Evolutionary conservation across 2,329 filamentous ascomycete genomes (phyloP), one percentile per base, ranked within the genome.

Genomic region (Albophoma yamanashiensis): DNA sequence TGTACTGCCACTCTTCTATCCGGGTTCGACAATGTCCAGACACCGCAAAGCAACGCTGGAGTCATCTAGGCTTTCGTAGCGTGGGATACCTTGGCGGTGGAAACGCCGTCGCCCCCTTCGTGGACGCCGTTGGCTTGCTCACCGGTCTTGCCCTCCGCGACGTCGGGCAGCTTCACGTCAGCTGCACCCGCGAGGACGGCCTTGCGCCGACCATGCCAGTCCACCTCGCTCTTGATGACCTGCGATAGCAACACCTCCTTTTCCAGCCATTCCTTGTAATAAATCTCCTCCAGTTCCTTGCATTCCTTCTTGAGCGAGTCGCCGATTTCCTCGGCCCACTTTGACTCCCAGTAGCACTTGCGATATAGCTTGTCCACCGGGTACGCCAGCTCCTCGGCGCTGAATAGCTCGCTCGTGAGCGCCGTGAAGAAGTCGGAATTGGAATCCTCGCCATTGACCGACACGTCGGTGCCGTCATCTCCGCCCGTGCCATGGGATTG

Each of bases 201-300:
- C 66, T 80, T 75, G 47, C 84, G 79, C 58, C 84, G 78, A 60
- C 80, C 76, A 65, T 86, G 83, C 75, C 87, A 86, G 70, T 87
- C 84, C 40, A 83, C 78, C 70, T 93, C 89, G 67, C 78, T 80
- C 67, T 81, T 74, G 65, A 91, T 80, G 39, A 88, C 81, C 68
- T 91, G 89, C 60, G 90, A 84, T n/a, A 94, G 73, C 22, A 93
- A 73, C 38, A 90, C 80, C 73, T 94, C 89, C 73, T 93, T 93
- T 73, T 89, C 85, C 17, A 85, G 76, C 90, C 90, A 94, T 69
- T 91, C 89, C 63, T 85, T 80, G 70, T 84, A 84, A 72, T 88
- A 86, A 15, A 79, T 68, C 42, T 83, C 82, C 71, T 93, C 89
- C 71, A 88, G 81, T 52, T 77, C 76, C 64, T 86, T 84, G 65